Evolutionary conservation across 2,329 filamentous ascomycete species (phyloP).

Genomic region (Ophiosphaerella korrae): DNA sequence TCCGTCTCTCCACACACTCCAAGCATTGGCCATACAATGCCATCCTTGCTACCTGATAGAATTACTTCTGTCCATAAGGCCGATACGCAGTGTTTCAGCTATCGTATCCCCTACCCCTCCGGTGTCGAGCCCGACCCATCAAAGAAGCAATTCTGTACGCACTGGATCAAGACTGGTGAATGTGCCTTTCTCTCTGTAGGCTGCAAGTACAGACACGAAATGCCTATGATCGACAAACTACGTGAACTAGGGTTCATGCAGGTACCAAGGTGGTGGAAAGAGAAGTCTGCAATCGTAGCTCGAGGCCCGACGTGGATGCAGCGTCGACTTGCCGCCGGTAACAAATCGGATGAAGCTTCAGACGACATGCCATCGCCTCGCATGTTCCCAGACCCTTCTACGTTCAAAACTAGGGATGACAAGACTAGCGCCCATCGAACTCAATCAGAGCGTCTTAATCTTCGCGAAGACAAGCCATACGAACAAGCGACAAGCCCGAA

Average conservation of each 20-base stretch:
- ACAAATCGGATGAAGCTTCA: background rate
- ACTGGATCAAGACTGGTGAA: constrained; percentile 85
- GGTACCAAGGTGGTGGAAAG: constrained; percentile 62
- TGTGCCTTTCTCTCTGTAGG: constrained; percentile 87
- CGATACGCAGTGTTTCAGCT: constrained; percentile 34
- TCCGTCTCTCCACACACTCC: background rate
- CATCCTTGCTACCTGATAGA: constrained; percentile 24
- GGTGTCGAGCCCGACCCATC: constrained; percentile 48
- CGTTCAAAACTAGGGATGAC: background rate
- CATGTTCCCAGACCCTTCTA: constrained; percentile 14
- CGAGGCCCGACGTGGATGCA: constrained; percentile 32
- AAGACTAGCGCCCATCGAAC: background rate
- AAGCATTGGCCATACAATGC: background rate
- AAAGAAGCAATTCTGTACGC: constrained; percentile 82
- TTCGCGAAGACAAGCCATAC: background rate
- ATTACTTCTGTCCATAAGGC: constrained; percentile 33
- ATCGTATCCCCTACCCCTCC: constrained; percentile 39
- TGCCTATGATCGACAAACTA: constrained; percentile 75
- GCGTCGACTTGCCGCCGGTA: constrained; percentile 15
- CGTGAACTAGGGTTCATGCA: constrained; percentile 67
- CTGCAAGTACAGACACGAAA: constrained; percentile 88
- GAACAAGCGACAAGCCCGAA: background rate
- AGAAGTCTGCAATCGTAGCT: constrained; percentile 46
- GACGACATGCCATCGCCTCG: constrained; percentile 2
- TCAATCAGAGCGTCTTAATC: background rate